phyloP scores from a whole-genome alignment of 768 basidiomycete genomes.

The Auricularia sp. region DNA sequence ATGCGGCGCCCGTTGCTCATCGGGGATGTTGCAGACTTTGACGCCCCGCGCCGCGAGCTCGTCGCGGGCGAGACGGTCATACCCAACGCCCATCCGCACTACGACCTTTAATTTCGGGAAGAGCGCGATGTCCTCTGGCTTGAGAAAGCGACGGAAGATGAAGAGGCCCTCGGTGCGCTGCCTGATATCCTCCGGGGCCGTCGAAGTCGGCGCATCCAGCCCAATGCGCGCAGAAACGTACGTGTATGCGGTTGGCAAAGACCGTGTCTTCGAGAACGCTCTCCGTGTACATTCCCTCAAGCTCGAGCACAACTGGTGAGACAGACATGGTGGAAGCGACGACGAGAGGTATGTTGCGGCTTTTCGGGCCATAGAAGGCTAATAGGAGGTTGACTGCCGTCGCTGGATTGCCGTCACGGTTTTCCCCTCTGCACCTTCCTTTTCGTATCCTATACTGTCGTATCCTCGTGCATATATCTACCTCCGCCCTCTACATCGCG shows the following conservation, averaged over 20 bases:
- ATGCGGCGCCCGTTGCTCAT: background rate
- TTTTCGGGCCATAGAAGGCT: no score
- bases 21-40: slow-evolving; percentile 15
- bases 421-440: no score
- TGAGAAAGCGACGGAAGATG: slow-evolving; percentile 10
- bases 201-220: background rate
- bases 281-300: background rate
- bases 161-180: slow-evolving; percentile 10
- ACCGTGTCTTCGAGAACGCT: background rate
- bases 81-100: slow-evolving; percentile 12
- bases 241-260: background rate
- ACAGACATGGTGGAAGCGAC: background rate
- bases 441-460: no score
- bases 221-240: background rate
- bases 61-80: slow-evolving; percentile 13
- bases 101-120: slow-evolving; percentile 15
- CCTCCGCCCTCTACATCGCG: no score
- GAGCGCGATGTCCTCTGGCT: slow-evolving; percentile 6
- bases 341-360: background rate
- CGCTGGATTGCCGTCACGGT: no score
- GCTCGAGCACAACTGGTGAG: background rate
- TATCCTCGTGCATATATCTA: no score
- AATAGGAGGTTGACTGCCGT: no score
- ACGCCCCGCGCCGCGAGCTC: slow-evolving; percentile 10
- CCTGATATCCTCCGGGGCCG: slow-evolving; percentile 1